phyloP scores from a whole-genome alignment of 1,284 basidiomycete species.

The Trichosporon sp. region DNA sequence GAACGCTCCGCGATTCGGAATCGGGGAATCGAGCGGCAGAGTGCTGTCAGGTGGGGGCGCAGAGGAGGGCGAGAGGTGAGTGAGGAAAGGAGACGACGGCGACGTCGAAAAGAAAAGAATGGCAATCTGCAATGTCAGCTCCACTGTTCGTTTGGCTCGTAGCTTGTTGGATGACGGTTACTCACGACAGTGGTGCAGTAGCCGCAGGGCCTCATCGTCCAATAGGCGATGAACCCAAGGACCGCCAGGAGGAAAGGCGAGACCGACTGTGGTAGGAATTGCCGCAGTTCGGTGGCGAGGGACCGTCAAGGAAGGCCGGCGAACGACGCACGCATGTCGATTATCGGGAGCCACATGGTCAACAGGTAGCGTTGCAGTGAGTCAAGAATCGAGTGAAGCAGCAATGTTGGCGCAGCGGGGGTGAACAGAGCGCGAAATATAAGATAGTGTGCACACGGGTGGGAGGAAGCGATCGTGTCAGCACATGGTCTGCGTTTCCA shows the following conservation, averaged over 20 bases:
- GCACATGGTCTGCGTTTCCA: background rate
- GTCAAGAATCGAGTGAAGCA: background rate
- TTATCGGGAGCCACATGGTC: too few relatives aligned
- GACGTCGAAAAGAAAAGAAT: constrained; percentile 48
- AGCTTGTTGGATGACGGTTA: background rate
- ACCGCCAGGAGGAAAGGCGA: constrained; percentile 42
- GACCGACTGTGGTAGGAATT: constrained; percentile 32
- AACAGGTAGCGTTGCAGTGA: background rate
- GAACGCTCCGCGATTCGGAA: constrained; percentile 42
- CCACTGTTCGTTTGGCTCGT: background rate
- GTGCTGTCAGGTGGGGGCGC: constrained; percentile 10
- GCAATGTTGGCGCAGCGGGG: background rate
- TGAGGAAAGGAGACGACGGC: constrained; percentile 48
- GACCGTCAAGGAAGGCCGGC: background rate
- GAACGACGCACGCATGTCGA: background rate
- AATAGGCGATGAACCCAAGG: constrained; percentile 37
- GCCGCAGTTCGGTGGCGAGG: background rate
- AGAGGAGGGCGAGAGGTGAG: constrained; percentile 25
- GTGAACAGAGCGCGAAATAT: background rate
- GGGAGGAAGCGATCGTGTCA: constrained; percentile 12
- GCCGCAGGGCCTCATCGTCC: constrained; percentile 43
- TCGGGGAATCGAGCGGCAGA: constrained; percentile 28
- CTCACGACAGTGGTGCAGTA: constrained; percentile 46
- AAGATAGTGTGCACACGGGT: background rate
- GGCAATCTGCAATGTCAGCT: constrained; percentile 34